Evolutionary conservation across 2,329 filamentous ascomycete species (phyloP).

Genomic region (Westerdykella sp.): DNA sequence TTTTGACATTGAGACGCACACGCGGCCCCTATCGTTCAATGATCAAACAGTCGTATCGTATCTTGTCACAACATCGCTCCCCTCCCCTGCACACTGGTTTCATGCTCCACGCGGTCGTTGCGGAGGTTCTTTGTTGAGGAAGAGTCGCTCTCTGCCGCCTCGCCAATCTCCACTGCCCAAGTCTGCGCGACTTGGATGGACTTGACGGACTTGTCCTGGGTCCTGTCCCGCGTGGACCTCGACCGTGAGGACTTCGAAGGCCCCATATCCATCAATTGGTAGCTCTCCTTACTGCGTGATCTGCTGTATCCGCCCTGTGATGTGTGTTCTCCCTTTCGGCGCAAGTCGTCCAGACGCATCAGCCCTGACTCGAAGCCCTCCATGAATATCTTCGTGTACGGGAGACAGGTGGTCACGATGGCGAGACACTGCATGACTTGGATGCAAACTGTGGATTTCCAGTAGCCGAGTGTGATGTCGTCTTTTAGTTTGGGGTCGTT

Average conservation of each 20-base stretch:
- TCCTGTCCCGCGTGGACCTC: neutral
- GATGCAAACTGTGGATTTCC: constrained; percentile 20
- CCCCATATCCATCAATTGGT: too few species aligned
- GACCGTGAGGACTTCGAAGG: too few species aligned
- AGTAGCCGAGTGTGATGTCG: constrained; percentile 24
- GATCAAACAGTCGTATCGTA: too few species aligned
- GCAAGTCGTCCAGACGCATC: constrained; percentile 16
- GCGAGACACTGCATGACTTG: constrained; percentile 20
- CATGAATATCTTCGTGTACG: constrained; percentile 26
- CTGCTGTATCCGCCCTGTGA: constrained; percentile 2
- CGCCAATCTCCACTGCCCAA: constrained; percentile 7
- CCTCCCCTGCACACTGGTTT: too few species aligned
- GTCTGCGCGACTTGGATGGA: constrained; percentile 11
- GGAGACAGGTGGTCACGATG: constrained; percentile 23
- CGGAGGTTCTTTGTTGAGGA: too few species aligned
- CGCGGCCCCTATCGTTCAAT: too few species aligned
- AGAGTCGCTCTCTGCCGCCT: neutral
- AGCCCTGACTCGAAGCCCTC: constrained; percentile 23
- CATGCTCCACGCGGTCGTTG: too few species aligned
- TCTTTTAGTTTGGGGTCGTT: constrained; percentile 4
- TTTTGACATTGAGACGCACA: too few species aligned
- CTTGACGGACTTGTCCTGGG: constrained; percentile 1
- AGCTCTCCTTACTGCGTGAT: too few species aligned
- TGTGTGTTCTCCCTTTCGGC: constrained; percentile 8
- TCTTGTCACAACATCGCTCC: too few species aligned